Evolutionary conservation across 2,329 filamentous ascomycete genomes (phyloP), one percentile per base, ranked within the genome.

Genomic region (Plenodomus lindquistii): DNA sequence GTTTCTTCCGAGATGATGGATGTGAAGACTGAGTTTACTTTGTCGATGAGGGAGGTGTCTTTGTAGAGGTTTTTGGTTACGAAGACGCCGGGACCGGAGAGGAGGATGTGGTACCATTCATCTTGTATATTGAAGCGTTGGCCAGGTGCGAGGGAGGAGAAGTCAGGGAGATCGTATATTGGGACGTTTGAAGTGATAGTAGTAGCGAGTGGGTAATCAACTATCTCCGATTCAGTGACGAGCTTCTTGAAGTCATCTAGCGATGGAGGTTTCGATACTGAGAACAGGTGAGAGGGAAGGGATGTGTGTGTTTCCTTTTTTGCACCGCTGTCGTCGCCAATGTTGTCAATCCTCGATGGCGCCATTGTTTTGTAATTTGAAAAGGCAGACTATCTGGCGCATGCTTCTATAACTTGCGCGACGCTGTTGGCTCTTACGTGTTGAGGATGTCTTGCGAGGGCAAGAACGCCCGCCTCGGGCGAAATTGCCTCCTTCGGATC

Each of bases 71-170:
- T 16, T 41, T 80, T 77, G 3, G 83, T 74, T n/a, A 85, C 78
- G 52, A 84, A 79, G 13, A 86, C 81, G 4, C 84, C 84, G 0
- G 84, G 81, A 0, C 84, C 84, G 1, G 74, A 70, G 46, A 77
- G 73, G 2, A 86, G 77, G 46, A 82, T 76, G 50, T 81, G 75
- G 57, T 85, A 79, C 78, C 82, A 83, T 71, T 86, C 84, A 54
- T 85, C 78, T 63, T 85, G 81, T 2, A 85, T 75, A 3, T 65
- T 59, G 15, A 69, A 53, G 21, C 71, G 60, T n/a, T 66, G 59
- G 1, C 55, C 37, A 6, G 58, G 11, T 20, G 72, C 65, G 0
- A 70, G 48, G 2, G 71, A 59, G 3, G 75, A 64, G 47, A 75
- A 73, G 2, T 60, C 51, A 0, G 67, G 57, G 5, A 82, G 70